These are phyloP conservation scores for Acanthamoeba castellanii DNA, from an alignment of 208 protist species.

Conservation along the genomic window DNA sequence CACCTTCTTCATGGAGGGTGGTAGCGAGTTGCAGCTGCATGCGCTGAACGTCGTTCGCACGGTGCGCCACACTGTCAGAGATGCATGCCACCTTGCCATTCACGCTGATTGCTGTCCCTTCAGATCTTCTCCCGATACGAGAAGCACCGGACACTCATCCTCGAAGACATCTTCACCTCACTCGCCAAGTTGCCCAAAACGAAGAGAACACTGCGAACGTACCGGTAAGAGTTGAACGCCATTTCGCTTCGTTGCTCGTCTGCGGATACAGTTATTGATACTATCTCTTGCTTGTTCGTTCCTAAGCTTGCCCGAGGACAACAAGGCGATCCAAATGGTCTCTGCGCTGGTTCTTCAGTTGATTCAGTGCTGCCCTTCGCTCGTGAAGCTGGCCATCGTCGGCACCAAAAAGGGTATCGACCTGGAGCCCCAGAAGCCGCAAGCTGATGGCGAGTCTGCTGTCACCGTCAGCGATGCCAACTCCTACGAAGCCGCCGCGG, in stretches of 20 bases:
- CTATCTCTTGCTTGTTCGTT: not conserved
- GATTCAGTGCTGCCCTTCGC: conserved; percentile 73
- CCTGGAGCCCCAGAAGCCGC: conserved; percentile 33
- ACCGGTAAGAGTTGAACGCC: not conserved
- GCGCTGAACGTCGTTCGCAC: conserved; percentile 63
- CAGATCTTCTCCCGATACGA: conserved; percentile 74
- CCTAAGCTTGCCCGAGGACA: conserved; percentile 53
- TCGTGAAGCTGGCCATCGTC: conserved; percentile 39
- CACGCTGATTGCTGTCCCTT: not conserved
- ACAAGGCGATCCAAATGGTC: conserved; percentile 72
- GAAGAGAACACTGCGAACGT: conserved; percentile 49
- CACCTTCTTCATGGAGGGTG: conserved; percentile 68
- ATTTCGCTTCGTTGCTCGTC: not conserved
- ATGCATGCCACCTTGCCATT: not conserved
- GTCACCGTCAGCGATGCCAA: conserved; percentile 42
- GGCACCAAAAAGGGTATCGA: conserved; percentile 45
- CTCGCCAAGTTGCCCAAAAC: conserved; percentile 68
- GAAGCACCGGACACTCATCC: conserved; percentile 60
- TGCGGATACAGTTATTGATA: not conserved
- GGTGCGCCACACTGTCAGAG: not conserved
- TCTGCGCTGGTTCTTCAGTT: conserved; percentile 73
- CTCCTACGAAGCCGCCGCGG: conserved; percentile 66
- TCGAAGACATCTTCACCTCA: conserved; percentile 71
- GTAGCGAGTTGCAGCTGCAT: conserved; percentile 68
- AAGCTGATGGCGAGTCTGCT: not conserved